Evolutionary conservation across 106 monocot species (phyloP).

Genomic region (Dioscorea zingiberensis): DNA sequence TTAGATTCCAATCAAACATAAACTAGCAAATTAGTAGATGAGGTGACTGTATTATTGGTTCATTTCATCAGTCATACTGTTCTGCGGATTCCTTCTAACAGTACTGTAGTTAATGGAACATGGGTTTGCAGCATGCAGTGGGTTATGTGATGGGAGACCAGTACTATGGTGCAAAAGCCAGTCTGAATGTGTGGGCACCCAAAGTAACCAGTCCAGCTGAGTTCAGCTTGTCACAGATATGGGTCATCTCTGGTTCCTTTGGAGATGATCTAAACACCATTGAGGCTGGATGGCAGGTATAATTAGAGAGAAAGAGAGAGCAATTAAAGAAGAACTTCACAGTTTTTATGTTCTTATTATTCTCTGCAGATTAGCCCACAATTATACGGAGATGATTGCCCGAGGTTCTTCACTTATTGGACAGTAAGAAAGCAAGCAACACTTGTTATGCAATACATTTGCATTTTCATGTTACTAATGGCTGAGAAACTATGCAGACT

Average conservation of each 20-base stretch:
- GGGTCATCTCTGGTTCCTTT: conserved; percentile 86
- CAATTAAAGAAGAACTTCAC: too few relatives aligned
- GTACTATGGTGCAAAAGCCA: conserved; percentile 83
- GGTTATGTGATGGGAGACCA: conserved; percentile 67
- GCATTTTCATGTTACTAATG: not conserved
- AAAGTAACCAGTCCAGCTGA: conserved; percentile 49
- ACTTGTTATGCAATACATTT: not conserved
- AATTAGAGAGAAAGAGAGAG: too few relatives aligned
- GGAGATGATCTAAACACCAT: conserved; percentile 86
- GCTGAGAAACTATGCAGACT: conserved; percentile 22
- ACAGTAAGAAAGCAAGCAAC: conserved; percentile 43
- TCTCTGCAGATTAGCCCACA: conserved; percentile 76
- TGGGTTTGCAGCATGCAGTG: conserved; percentile 71
- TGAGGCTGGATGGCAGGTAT: conserved; percentile 95
- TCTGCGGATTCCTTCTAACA: too few relatives aligned
- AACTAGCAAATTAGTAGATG: too few relatives aligned
- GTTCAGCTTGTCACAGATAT: conserved; percentile 91
- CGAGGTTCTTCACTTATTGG: conserved; percentile 99
- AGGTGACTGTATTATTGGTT: too few relatives aligned
- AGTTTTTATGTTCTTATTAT: too few relatives aligned
- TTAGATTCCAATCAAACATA: too few relatives aligned
- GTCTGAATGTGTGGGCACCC: conserved; percentile 82
- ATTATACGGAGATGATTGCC: conserved; percentile 71
- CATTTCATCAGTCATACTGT: not conserved
- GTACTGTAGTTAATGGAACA: too few relatives aligned